These are phyloP conservation scores for Lecanoromycetidae sp. DNA, from an alignment of 2,329 filamentous ascomycete species.

Conservation along the genomic window DNA sequence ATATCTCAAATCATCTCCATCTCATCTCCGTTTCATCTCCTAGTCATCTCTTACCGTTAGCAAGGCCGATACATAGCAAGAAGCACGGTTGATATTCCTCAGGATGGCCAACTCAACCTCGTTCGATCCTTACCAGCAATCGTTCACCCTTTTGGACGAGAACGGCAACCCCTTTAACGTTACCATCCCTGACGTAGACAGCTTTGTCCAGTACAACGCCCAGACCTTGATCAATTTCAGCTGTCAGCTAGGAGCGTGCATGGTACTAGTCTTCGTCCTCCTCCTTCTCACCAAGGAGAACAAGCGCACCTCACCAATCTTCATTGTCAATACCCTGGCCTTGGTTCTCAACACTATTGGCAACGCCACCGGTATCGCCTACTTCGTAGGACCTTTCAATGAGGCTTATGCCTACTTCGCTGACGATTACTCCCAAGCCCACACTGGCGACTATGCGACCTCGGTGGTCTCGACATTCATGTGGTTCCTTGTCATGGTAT, in stretches of 20 bases:
- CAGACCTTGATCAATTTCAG: constrained; percentile 52
- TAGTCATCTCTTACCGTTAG: neutral
- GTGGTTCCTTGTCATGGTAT: constrained; percentile 41
- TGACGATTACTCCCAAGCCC: constrained; percentile 42
- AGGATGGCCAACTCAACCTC: constrained; percentile 16
- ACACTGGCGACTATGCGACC: constrained; percentile 31
- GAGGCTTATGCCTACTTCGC: constrained; percentile 50
- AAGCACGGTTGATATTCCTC: neutral
- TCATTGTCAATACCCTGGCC: constrained; percentile 51
- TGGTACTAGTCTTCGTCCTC: constrained; percentile 53
- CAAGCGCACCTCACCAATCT: constrained; percentile 53
- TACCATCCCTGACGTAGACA: constrained; percentile 34
- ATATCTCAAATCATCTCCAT: neutral
- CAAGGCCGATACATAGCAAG: no score
- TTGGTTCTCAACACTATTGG: constrained; percentile 51
- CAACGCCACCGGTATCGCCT: constrained; percentile 43
- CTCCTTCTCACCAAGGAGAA: constrained; percentile 53
- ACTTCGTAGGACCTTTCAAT: constrained; percentile 48
- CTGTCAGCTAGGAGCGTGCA: constrained; percentile 55
- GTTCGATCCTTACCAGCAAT: constrained; percentile 43
- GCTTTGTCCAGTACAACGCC: constrained; percentile 36
- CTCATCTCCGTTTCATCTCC: neutral
- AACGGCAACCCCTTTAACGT: constrained; percentile 35
- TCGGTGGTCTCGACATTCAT: constrained; percentile 40
- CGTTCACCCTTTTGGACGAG: constrained; percentile 34